Base-by-base conservation (phyloP, 1,139 yeast genomes). In the Debaryomycetaceae sp. region DNA sequence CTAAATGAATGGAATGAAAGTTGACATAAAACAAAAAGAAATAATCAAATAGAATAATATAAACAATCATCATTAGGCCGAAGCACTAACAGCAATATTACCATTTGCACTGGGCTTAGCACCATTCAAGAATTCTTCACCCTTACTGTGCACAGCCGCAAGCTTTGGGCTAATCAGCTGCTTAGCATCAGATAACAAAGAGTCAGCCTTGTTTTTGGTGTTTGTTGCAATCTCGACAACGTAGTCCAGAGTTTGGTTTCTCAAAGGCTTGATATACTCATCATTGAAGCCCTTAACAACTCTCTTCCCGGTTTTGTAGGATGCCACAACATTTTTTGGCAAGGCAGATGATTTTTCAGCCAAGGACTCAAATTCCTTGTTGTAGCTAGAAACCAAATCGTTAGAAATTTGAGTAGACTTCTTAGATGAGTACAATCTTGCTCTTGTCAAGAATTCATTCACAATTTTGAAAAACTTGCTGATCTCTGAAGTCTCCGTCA, bases 201-300 rank as follows among this genome's bases (percentile, higher is more conserved):
- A 55, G 46, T 66, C 73, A 37, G 73, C 73, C 51, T 61, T 67
- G 42, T 52, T 56, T 49, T 59, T 67, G 43, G 70, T 61, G 41
- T 59, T 61, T 31, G 56, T 52, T 24, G 69, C 62, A 31, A 67
- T 66, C 34, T 67, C 74, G 37, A 48, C 49, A 30, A 64, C 70
- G 49, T 62, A 65, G 39, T 56, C 71, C 43, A 67, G 69, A 36
- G 77, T 70, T 48, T 69, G 70, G 33, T 55, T 53, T 48, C 61
- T 67, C 50, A 70, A 65, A 26, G 76, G 76, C 47, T 62, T 67
- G 40, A 70, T 58, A 54, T 59, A 67, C 37, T 61, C 63, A 31
- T 61, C 60, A 49, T 70, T 67, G 41, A 71, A 57, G 41, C 61
- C 63, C 46, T 53, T 59, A 41, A 67, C 54, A 39, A 71, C 58